Evolutionary conservation across 2,329 filamentous ascomycete genomes (phyloP), one percentile per base, ranked within the genome.

Genomic region (Neofusicoccum umdonicola): DNA sequence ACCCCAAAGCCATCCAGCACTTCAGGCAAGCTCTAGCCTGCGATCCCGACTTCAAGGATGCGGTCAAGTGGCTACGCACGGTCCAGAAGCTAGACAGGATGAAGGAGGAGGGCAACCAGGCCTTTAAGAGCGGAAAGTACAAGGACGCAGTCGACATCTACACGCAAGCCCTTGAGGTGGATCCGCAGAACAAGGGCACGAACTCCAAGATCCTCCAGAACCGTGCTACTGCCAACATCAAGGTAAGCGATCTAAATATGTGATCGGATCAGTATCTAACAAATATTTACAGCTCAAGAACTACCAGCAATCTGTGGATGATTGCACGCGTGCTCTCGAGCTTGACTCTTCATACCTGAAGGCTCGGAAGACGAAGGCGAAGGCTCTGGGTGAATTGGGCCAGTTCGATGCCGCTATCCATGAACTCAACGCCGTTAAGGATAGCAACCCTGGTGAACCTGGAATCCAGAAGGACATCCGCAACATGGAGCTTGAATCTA

Each of bases 181-280:
- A 99, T 77, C 90, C 93, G 0, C 76, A 84, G 63, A 98, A 98
- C 84, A 92, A 91, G 79, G 90, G 91, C 72, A 97, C 91, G 71
- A 98, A 98, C 78, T 90, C 94, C 19, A 98, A 98, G 83, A 87
- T 98, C 56, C 84, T 96, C 58, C 93, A 96, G 78, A 99, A 99
- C 82, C 87, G 95, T 67, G 95, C 95, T 0, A 85, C 96, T 72
- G 95, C 92, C 78, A 87, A 89, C 68, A 88, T 90, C 66, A 90
- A 90, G 71, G 77, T 78, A 73, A 64, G 57, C 35, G 31, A 39
- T 62, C 17, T 42, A 31, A 22, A 31, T 13, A n/a, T 31, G 35
- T 35, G 51, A 67, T 48, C 68, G 44, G n/a, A 15, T 62, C 44
- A 50, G 47, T 50, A 58, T 41, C 65, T 47, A 41, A 63, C 12